phyloP scores from a whole-genome alignment of 2,329 filamentous ascomycete species.

The Metarhizium humberi region DNA sequence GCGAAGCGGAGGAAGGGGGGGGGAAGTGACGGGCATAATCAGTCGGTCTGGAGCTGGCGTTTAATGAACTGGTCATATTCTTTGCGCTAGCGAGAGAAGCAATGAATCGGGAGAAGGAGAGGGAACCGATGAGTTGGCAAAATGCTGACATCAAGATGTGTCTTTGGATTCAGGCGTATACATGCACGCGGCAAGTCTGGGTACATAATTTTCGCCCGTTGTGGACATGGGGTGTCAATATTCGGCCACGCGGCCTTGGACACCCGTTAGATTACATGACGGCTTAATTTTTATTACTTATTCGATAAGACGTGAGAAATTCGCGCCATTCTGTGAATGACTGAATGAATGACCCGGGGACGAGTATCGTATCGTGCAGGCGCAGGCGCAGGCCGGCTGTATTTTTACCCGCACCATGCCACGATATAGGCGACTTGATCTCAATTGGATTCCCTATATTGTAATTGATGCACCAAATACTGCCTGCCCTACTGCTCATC shows the following conservation, averaged over 20 bases:
- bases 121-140: not conserved
- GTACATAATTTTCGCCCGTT: not conserved
- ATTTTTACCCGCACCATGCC: no score
- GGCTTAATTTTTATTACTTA: constrained; percentile 2
- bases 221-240: not conserved
- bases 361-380: no score
- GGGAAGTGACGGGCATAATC: not conserved
- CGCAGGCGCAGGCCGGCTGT: no score
- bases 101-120: not conserved
- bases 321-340: not conserved
- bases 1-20: not conserved
- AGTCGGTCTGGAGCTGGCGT: not conserved
- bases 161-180: not conserved
- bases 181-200: not conserved
- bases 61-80: not conserved
- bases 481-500: no score
- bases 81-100: not conserved
- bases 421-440: no score
- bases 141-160: not conserved
- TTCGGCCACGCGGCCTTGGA: not conserved
- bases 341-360: no score
- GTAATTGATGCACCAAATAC: no score
- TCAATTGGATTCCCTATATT: no score
- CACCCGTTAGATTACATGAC: constrained; percentile 2
- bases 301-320: not conserved